phyloP scores from a whole-genome alignment of 768 basidiomycete genomes.

The Lyophyllum atratum region DNA sequence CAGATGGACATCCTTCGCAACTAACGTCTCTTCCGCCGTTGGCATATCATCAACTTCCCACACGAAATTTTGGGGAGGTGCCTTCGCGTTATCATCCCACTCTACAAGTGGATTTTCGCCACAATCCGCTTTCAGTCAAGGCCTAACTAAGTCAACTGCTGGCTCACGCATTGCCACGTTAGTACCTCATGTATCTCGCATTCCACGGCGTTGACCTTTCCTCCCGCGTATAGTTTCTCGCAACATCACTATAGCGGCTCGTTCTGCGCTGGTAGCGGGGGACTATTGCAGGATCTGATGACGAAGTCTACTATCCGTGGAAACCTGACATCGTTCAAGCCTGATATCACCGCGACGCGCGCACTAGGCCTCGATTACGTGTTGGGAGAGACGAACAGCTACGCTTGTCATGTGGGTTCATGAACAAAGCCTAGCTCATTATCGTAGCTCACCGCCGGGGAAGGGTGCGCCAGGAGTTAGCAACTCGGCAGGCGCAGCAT shows the following conservation, averaged over 20 bases:
- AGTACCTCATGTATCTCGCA: constrained; percentile 15
- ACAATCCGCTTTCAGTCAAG: constrained; percentile 54
- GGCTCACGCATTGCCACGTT: constrained; percentile 57
- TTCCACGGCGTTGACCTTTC: not conserved
- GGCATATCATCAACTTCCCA: constrained; percentile 37
- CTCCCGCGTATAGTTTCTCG: constrained; percentile 42
- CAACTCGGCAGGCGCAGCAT: constrained; percentile 56
- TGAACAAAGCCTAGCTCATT: not conserved
- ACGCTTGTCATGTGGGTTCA: constrained; percentile 40
- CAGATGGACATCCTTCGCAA: constrained; percentile 58
- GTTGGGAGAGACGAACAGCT: constrained; percentile 64
- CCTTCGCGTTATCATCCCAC: constrained; percentile 54
- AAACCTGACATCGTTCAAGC: constrained; percentile 52
- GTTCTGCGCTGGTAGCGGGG: constrained; percentile 57
- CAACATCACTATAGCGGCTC: constrained; percentile 63
- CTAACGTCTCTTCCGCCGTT: constrained; percentile 44
- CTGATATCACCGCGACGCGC: constrained; percentile 55
- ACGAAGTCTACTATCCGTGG: constrained; percentile 56
- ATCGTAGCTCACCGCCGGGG: not conserved
- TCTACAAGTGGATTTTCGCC: constrained; percentile 56
- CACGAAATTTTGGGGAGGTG: constrained; percentile 48
- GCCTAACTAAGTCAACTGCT: constrained; percentile 47
- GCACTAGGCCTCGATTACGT: constrained; percentile 54
- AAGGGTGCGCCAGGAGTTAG: constrained; percentile 46
- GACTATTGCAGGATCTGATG: constrained; percentile 65